A percentile compares a stretch with the other conserved stretches of the same genome.
Conservation (phyloP, 495 filamentous ascomycete species). For the Trichoderma erinaceum region DNA sequence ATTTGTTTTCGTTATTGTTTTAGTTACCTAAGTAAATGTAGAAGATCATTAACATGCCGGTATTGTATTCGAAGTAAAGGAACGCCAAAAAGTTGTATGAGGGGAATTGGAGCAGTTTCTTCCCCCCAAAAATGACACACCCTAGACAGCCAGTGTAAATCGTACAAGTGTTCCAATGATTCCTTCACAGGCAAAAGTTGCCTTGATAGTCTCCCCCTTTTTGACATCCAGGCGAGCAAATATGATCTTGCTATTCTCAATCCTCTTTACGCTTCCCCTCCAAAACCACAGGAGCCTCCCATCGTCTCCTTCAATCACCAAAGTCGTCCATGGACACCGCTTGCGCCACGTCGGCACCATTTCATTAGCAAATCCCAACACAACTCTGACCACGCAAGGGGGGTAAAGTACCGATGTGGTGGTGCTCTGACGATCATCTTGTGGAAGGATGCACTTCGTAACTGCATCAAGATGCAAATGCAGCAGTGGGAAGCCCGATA, state of each 20-base stretch:
- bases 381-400: constrained; percentile 46
- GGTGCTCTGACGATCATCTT: constrained; percentile 24
- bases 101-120: not conserved
- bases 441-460: not conserved
- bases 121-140: not conserved
- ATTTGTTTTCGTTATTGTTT: not conserved
- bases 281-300: constrained; percentile 72
- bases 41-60: not conserved
- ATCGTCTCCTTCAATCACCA: constrained; percentile 70
- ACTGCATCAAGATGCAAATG: constrained; percentile 42
- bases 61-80: not conserved
- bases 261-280: constrained; percentile 61
- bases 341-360: constrained; percentile 54
- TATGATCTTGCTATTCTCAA: constrained; percentile 55
- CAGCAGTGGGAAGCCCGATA: constrained; percentile 72
- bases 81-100: not conserved
- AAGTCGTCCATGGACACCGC: constrained; percentile 59
- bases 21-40: not conserved
- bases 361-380: constrained; percentile 69
- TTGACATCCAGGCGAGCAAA: constrained; percentile 55
- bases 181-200: constrained; percentile 80
- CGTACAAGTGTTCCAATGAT: constrained; percentile 71
- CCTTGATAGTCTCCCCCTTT: constrained; percentile 54
- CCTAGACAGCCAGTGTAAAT: not conserved
- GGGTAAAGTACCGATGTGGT: constrained; percentile 26